Base-by-base conservation (phyloP, 2,329 filamentous ascomycete species). In the Aspergillus tamarii region DNA sequence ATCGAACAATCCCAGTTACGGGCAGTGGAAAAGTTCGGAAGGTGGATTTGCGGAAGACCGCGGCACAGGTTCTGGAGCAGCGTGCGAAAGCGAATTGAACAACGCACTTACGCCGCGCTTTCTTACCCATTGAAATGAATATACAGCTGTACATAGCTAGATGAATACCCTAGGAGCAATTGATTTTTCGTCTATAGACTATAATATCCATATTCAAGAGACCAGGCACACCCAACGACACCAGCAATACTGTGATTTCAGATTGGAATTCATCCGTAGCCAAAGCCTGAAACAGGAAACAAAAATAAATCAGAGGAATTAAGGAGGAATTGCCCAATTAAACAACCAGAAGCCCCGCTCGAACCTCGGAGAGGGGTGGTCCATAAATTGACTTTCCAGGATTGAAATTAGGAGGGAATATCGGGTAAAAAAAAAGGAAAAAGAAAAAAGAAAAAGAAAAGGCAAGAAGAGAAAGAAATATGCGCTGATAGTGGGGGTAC, bases 1-100 rank as follows among this genome's bases (percentile, higher is more conserved):
- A 67, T 26, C 69, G 55, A 56, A 78, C 81, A 1, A 82, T 90
- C 36, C 89, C 89, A 11, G 79, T 91, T 72, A 91, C 89, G n/a
- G 89, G 89, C 0, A 91, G 89, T 72, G 89, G 89, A 4, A 91
- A 91, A 78, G 86, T 91, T 61, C 84, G 87, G 70, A 91, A 91
- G 67, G 74, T 87, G 67, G 74, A 89, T 26, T 70, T 89, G 71
- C 78, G 82, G 66, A 84, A 82, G 64, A 77, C 78, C 63, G 78
- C 79, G n/a, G 75, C 77, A 26, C 79, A 82, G 55, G 68, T 77
- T 53, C 56, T 79, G 57, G 67, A 71, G 34, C 84, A 82, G 76
- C 69, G 73, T 10, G 9, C 26, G 34, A 30, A 50, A 43, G 39
- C 9, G 21, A 54, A 55, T 14, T 48, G 26, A 59, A 52, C 10